Evolutionary conservation across 441 rosid genomes (phyloP).

Genomic region (Eruca vesicaria): DNA sequence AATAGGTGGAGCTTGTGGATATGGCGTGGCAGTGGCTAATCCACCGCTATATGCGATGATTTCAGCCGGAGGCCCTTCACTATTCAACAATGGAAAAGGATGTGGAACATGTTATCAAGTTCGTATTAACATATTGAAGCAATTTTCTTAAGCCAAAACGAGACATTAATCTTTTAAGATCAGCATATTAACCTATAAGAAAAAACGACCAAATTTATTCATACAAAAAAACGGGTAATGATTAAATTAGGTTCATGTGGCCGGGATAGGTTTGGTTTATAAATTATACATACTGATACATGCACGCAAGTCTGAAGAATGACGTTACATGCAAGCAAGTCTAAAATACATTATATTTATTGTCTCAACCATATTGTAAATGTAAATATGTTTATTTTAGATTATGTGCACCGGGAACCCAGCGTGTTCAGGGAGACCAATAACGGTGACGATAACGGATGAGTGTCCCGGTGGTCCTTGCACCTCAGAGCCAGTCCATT

Average conservation of each 20-base stretch:
- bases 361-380: neutral
- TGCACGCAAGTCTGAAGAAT: neutral
- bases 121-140: neutral
- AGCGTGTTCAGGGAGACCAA: conserved; percentile 32
- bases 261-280: neutral
- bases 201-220: neutral
- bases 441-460: conserved; percentile 34
- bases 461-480: conserved; percentile 40
- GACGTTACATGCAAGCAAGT: neutral
- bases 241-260: neutral
- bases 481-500: conserved; percentile 21
- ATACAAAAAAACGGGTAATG: neutral
- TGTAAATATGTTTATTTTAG: conserved; percentile 2
- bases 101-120: conserved; percentile 55
- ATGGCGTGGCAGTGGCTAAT: conserved; percentile 35
- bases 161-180: neutral
- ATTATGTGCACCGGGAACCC: conserved; percentile 22
- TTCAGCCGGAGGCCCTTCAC: conserved; percentile 49
- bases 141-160: neutral
- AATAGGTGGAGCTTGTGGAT: conserved; percentile 57
- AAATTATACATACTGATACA: too few species aligned
- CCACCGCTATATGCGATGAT: conserved; percentile 40
- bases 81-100: conserved; percentile 41
- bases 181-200: neutral
- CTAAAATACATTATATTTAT: neutral